These are phyloP conservation scores for Neofusicoccum kwambonambiense DNA, from an alignment of 2,329 filamentous ascomycete species.

Conservation along the genomic window DNA sequence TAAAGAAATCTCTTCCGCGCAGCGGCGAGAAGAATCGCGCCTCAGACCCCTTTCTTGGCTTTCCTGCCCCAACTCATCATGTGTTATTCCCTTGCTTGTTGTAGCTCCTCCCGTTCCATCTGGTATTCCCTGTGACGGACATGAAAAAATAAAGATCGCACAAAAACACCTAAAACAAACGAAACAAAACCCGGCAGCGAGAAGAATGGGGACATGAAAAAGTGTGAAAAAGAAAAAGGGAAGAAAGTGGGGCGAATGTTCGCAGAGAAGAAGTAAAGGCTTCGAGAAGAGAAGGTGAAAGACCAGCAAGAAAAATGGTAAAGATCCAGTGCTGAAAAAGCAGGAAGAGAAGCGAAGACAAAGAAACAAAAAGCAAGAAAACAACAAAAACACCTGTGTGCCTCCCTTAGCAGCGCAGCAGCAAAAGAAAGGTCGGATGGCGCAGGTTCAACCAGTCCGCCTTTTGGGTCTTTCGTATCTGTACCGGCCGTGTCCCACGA, in stretches of 20 bases:
- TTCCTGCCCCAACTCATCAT: conserved; percentile 13
- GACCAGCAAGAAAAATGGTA: background rate
- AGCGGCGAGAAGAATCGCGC: conserved; percentile 13
- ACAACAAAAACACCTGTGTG: conserved; percentile 5
- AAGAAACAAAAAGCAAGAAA: background rate
- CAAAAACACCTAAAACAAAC: conserved; percentile 5
- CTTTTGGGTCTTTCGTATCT: conserved; percentile 18
- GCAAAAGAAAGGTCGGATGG: conserved; percentile 18
- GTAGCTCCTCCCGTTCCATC: conserved; percentile 12
- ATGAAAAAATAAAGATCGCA: conserved; percentile 14
- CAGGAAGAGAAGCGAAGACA: conserved; percentile 1
- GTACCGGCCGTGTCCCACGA: conserved; percentile 18
- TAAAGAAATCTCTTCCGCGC: conserved; percentile 16
- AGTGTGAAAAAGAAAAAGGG: conserved; percentile 1
- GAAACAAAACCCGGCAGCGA: conserved; percentile 10
- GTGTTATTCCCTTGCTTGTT: conserved; percentile 10
- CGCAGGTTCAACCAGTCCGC: conserved; percentile 19
- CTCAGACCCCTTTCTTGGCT: conserved; percentile 15
- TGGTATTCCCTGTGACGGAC: conserved; percentile 11
- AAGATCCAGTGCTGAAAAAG: conserved; percentile 7
- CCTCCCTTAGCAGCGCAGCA: conserved; percentile 17
- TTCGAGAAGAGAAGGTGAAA: background rate
- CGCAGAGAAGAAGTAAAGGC: background rate
- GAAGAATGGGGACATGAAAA: conserved; percentile 12
- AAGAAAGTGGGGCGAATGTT: background rate